phyloP scores from a whole-genome alignment of 2,329 filamentous ascomycete species.

The Exophiala mesophila region DNA sequence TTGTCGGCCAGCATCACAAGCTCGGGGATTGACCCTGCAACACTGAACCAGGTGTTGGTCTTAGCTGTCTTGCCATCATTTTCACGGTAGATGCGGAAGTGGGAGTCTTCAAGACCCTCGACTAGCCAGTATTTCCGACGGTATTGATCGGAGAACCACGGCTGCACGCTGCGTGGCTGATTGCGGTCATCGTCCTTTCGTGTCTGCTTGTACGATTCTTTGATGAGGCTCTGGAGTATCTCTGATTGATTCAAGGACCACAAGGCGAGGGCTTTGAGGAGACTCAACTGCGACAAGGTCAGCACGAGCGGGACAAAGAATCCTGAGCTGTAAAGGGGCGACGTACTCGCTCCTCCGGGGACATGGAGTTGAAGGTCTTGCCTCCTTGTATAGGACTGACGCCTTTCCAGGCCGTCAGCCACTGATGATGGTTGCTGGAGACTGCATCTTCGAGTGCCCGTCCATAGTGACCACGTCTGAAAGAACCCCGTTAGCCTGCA shows the following conservation, averaged over 20 bases:
- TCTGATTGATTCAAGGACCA: constrained; percentile 92
- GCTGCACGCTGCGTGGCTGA: constrained; percentile 81
- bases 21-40: constrained; percentile 87
- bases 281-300: constrained; percentile 58
- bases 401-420: constrained; percentile 76
- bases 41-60: constrained; percentile 83
- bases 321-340: too few relatives aligned
- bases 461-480: constrained; percentile 83
- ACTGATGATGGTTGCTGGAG: constrained; percentile 77
- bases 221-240: constrained; percentile 71
- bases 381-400: constrained; percentile 78
- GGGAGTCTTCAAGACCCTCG: constrained; percentile 88
- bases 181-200: constrained; percentile 75
- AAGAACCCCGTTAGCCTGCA: constrained; percentile 31
- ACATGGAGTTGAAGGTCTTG: constrained; percentile 76
- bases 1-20: constrained; percentile 69
- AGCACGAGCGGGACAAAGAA: too few relatives aligned
- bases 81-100: constrained; percentile 90
- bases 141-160: constrained; percentile 84
- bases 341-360: constrained; percentile 71
- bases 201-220: constrained; percentile 80
- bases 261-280: constrained; percentile 75
- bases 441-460: constrained; percentile 93
- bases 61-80: constrained; percentile 69
- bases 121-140: constrained; percentile 91